Base-by-base conservation (phyloP, 2,329 filamentous ascomycete species). In the Boeremia exigua region DNA sequence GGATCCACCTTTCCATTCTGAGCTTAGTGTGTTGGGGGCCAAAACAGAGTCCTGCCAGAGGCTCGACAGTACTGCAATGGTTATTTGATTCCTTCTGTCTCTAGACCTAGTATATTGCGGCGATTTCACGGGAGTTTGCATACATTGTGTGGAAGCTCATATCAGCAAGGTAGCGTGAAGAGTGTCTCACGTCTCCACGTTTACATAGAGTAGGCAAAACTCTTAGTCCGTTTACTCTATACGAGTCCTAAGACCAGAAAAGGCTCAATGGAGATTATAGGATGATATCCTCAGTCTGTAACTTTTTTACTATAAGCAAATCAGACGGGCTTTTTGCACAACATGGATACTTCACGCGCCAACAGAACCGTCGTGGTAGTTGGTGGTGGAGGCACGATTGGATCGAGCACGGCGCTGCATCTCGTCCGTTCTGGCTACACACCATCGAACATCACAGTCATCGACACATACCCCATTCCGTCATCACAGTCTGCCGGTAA, bases 371-470 rank as follows among this genome's bases (percentile, higher is more conserved):
- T 72, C 19, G 68, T 82, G 39, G 70, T 81, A 15, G 73, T 82
- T 27, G 77, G 81, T n/a, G 81, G 81, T 28, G 80, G 79, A 19
- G 82, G 82, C 9, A 82, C 81, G 0, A 83, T 82, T 70, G 82
- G 82, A 11, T 48, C 46, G 8, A 78, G 77, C 30, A 82, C 81
- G n/a, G 81, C 82, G n/a, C 72, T 82, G 17, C 78, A 83, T 60
- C 74, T 84, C 6, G 78, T 80, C 25, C 76, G 80, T 28, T 73
- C 77, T 46, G 81, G 81, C 36, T 83, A 82, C 62, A 75, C 73
- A 34, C 68, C 70, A 4, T 70, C 75, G 0, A 76, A 80, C 57
- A 74, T 84, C 52, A 81, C 75, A 4, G 77, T 83, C 6, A 70
- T 84, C 10, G 81, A 83, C 56, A 76, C 76, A 0, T 75, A 81